These are phyloP conservation scores for Calcarisporium arbuscula DNA, from an alignment of 2,329 filamentous ascomycete species.

Conservation along the genomic window DNA sequence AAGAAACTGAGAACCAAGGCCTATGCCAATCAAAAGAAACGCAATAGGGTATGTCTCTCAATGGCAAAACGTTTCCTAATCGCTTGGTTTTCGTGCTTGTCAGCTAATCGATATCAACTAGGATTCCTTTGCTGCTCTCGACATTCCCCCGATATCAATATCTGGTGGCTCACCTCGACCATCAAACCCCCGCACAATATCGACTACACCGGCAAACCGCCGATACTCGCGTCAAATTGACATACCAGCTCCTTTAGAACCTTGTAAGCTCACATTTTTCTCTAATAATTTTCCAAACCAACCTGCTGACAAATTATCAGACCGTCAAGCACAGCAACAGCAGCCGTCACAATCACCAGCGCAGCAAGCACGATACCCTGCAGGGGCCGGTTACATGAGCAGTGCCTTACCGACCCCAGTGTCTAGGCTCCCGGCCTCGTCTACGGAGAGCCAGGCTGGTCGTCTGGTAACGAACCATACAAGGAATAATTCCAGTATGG, in stretches of 20 bases:
- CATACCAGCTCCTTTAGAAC: conserved; percentile 33
- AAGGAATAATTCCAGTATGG: conserved; percentile 75
- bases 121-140: conserved; percentile 80
- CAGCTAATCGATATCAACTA: conserved; percentile 24
- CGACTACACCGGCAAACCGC: conserved; percentile 39
- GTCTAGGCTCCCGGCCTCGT: conserved; percentile 48
- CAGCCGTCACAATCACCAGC: too few species aligned
- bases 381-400: conserved; percentile 40
- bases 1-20: conserved; percentile 75
- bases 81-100: background rate
- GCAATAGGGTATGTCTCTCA: conserved; percentile 64
- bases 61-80: background rate
- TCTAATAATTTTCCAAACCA: conserved; percentile 70
- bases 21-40: conserved; percentile 71
- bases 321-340: too few species aligned
- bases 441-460: conserved; percentile 57
- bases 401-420: conserved; percentile 40
- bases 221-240: conserved; percentile 60
- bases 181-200: conserved; percentile 50
- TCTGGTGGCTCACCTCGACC: conserved; percentile 42
- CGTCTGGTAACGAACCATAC: conserved; percentile 63
- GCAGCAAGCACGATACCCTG: conserved; percentile 57
- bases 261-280: conserved; percentile 48
- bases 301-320: too few species aligned
- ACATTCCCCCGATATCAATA: conserved; percentile 48